Evolutionary conservation across 176 grass and related monocot species (phyloP), one percentile per base, ranked within the genome.

Genomic region (Aegilops longissima): DNA sequence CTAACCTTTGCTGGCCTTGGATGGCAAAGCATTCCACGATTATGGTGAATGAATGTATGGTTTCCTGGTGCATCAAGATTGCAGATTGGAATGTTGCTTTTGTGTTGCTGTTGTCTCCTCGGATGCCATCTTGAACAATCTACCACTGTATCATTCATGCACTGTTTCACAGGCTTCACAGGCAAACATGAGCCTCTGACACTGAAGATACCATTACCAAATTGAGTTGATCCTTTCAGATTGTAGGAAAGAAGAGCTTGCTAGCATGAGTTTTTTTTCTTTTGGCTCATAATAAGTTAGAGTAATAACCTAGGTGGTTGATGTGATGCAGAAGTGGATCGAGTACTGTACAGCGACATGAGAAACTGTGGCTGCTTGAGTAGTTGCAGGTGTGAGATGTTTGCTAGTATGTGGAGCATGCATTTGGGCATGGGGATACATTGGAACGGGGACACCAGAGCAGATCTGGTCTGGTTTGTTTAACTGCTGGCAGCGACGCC

Each of bases 21-120:
- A 9, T 69, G 44, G 14, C 44, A 14, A 18, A 29, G 5, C 44
- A 44, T 16, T 76, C 13, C 54, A 64, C 65, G 78, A 39, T 76
- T 31, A 68, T 78, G 47, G 69, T 11, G 45, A 20, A 76, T 81
- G 24, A 34, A 45, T 65, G 64, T 30, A 66, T 66, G 64, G 64
- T 29, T 61, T 29, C 23, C 13, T 59, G 68, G 87, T 80, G 59
- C 86, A 33, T 76, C 77, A 45, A n/a, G 71, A 45, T 44, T n/a
- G 70, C 24, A n/a, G 71, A 45, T 44, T n/a, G 70, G 33, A 70
- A 36, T 70, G 70, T 71, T 40, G 35, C 34, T 31, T 31, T 31
- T 16, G 64, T 17, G 16, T 54, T 54, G 51, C 5, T 54, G 51
- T 7, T 1, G 16, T 16, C 51, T 59, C 56, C 56, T 59, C 0